Evolutionary conservation across 306 rosid genomes (phyloP).

Genomic region (Trifolium subterraneum): DNA sequence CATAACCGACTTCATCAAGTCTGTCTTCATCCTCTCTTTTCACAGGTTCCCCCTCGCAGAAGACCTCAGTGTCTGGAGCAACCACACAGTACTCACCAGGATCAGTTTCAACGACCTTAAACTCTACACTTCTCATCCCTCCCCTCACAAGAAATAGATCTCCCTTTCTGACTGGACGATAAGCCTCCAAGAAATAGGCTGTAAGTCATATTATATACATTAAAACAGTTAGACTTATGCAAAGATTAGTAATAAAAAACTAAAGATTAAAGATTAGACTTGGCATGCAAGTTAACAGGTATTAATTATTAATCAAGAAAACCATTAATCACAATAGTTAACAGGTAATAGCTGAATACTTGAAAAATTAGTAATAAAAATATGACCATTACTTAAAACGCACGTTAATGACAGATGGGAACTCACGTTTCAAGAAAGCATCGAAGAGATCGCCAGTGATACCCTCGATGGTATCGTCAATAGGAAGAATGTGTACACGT

Average conservation of each 20-base stretch:
- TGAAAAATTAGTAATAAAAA: not conserved
- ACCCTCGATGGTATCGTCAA: slow-evolving; percentile 62
- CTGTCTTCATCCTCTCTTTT: slow-evolving; percentile 72
- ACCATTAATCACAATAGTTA: not conserved
- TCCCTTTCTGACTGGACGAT: slow-evolving; percentile 73
- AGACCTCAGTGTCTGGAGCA: slow-evolving; percentile 71
- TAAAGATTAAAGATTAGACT: not conserved
- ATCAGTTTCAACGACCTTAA: slow-evolving; percentile 73
- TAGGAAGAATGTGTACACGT: slow-evolving; percentile 58
- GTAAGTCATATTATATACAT: slow-evolving; percentile 32
- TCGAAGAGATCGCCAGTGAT: slow-evolving; percentile 62
- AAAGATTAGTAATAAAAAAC: slow-evolving; percentile 34
- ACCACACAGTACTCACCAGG: slow-evolving; percentile 71
- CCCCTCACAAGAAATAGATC: slow-evolving; percentile 71
- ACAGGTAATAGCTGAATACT: not conserved
- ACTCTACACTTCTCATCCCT: slow-evolving; percentile 78
- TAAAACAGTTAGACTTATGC: slow-evolving; percentile 21
- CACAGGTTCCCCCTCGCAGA: slow-evolving; percentile 68
- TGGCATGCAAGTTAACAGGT: not conserved
- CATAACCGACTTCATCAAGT: slow-evolving; percentile 70
- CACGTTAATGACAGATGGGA: not conserved
- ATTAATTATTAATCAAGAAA: not conserved
- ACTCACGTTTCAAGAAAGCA: slow-evolving; percentile 67
- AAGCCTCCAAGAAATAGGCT: slow-evolving; percentile 76
- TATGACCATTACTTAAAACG: not conserved